Base-by-base conservation (phyloP, 2,329 filamentous ascomycete genomes). In the Pseudopithomyces maydicus region DNA sequence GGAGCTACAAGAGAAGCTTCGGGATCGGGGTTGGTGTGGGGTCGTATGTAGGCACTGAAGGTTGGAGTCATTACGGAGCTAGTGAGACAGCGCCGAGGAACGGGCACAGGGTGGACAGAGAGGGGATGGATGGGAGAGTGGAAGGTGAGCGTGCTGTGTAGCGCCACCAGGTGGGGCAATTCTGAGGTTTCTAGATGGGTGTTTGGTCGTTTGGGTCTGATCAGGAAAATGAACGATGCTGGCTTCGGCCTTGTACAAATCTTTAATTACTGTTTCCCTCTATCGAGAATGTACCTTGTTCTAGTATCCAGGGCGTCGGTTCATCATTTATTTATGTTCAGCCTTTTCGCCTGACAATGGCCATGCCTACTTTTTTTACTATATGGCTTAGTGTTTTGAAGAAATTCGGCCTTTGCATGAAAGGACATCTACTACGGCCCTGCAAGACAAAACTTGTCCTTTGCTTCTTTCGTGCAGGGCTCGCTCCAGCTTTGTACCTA, bases 1-100 rank as follows among this genome's bases (percentile, higher is more conserved):
- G 93, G 49, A 90, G 85, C 67, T 80, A 81, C 42, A 83, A 88
- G 52, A 83, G 91, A 59, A 90, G 91, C 0, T 97, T 93, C 74
- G 92, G 89, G 81, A 87, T 90, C 17, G 90, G 90, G 12, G 83
- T 91, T 1, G 90, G 81, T 0, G 71, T 77, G 2, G 74, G 74
- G 1, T 74, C 74, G 2, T 82, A 82, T 62, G 80, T 82, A 1
- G 79, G 79, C 0, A 70, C 74, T 1, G 80, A 82, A 62, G 80
- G 79, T 1, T 81, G 80, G 79, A 71, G 65, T 17, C 57, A 58
- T 23, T 29, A 52, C 20, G 49, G 49, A 7, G 19, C 56, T 12
- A 49, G 43, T 17, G 52, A 61, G 46, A 56, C 54, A 8, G 32
- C 43, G 36, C 38, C 38, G n/a, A 35, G 36, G n/a, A 51, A 51